Percentiles rank a stretch among this genome's conserved stretches.
Conservation (phyloP, 768 basidiomycete genomes). For the Hericium rajendrae region DNA sequence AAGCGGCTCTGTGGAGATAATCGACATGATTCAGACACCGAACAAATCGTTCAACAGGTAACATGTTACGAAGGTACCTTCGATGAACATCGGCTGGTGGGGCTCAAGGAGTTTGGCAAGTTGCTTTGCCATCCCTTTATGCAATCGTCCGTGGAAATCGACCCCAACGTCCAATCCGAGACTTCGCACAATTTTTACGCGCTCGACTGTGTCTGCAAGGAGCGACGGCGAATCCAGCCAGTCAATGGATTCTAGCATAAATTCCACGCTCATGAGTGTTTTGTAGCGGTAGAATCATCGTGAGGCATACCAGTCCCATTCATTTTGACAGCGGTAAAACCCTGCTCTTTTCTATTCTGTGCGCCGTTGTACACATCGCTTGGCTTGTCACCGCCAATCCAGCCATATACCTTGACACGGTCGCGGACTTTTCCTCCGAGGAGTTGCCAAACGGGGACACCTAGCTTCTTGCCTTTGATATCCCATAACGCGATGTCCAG, state of each 20-base stretch:
- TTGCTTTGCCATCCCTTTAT: constrained; percentile 63
- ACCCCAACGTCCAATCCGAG: constrained; percentile 56
- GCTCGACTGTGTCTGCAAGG: constrained; percentile 40
- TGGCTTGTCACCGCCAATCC: constrained; percentile 41
- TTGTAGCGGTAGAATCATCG: background rate
- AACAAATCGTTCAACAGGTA: too few species aligned
- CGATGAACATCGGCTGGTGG: constrained; percentile 53
- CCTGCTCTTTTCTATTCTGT: constrained; percentile 41
- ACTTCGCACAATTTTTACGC: constrained; percentile 33
- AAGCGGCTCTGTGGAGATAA: constrained; percentile 35
- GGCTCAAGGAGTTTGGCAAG: constrained; percentile 53
- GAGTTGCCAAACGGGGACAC: constrained; percentile 45
- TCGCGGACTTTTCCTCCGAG: constrained; percentile 63
- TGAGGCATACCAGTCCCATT: constrained; percentile 12
- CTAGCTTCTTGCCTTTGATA: constrained; percentile 70
- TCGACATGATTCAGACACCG: background rate
- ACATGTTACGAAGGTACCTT: constrained; percentile 27
- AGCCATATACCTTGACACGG: constrained; percentile 48
- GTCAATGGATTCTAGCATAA: constrained; percentile 8
- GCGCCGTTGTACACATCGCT: constrained; percentile 43
- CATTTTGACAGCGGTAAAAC: constrained; percentile 28
- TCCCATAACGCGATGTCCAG: constrained; percentile 70
- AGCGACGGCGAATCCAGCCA: constrained; percentile 52
- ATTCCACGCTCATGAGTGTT: background rate
- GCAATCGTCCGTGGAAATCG: constrained; percentile 63